These are phyloP conservation scores for Gossypium sturtianum DNA, from an alignment of 345 rosid species.

Conservation along the genomic window DNA sequence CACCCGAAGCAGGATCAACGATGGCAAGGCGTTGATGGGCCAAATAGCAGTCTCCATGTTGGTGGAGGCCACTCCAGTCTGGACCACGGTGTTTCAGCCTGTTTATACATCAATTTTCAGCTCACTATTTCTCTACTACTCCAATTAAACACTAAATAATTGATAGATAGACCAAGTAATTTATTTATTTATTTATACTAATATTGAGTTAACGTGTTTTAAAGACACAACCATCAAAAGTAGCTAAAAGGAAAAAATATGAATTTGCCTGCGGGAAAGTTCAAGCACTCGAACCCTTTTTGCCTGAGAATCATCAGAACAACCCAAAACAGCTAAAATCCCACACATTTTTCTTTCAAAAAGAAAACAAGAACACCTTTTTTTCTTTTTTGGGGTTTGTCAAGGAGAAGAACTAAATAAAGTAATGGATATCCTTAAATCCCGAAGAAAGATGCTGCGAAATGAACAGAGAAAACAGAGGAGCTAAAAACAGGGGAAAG, in stretches of 20 bases:
- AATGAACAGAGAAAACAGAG: conserved; percentile 12
- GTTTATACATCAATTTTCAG: conserved; percentile 2
- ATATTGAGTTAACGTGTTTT: not conserved
- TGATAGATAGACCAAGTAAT: too few relatives aligned
- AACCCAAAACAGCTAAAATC: conserved; percentile 88
- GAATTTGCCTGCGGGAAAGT: conserved; percentile 89
- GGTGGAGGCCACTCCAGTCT: conserved; percentile 95
- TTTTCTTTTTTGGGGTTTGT: too few relatives aligned
- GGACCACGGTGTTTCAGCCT: conserved; percentile 98
- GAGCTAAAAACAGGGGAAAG: conserved; percentile 3
- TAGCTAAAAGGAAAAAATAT: not conserved
- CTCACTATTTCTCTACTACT: not conserved
- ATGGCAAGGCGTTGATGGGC: conserved; percentile 91
- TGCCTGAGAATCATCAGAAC: conserved; percentile 86
- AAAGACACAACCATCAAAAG: not conserved
- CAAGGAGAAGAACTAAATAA: not conserved
- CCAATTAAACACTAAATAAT: not conserved
- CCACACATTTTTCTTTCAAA: conserved; percentile 63
- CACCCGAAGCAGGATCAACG: conserved; percentile 89
- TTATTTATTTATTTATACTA: not conserved
- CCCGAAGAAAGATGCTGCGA: not conserved
- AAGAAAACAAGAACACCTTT: not conserved
- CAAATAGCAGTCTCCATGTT: conserved; percentile 60
- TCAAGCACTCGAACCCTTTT: conserved; percentile 92
- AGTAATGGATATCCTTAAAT: not conserved